Evolutionary conservation across 371 early-diverging fungal species (phyloP).

Genomic region (Mucor ambiguus): DNA sequence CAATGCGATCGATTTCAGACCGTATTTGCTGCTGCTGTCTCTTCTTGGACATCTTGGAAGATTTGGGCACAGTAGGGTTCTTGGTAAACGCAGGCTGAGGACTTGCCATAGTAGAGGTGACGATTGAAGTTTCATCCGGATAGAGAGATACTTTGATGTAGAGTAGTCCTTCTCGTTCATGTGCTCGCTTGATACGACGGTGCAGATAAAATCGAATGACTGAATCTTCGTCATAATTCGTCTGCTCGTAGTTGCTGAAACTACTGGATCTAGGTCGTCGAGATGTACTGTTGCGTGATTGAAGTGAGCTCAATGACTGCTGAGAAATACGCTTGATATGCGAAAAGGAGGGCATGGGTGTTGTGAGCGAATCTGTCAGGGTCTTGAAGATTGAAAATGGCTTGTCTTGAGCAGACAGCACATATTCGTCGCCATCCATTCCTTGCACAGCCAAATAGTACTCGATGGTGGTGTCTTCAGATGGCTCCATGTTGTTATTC

Average conservation of each 20-base stretch:
- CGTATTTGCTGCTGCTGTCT: slow-evolving; percentile 15
- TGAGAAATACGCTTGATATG: slow-evolving; percentile 37
- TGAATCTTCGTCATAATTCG: slow-evolving; percentile 44
- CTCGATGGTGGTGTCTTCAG: slow-evolving; percentile 41
- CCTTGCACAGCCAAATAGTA: slow-evolving; percentile 61
- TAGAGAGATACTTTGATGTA: slow-evolving; percentile 51
- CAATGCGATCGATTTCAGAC: slow-evolving; percentile 45
- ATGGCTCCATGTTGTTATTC: slow-evolving; percentile 17
- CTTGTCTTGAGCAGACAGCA: slow-evolving; percentile 57
- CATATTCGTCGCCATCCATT: slow-evolving; percentile 63
- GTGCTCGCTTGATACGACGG: slow-evolving; percentile 42
- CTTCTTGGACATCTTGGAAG: slow-evolving; percentile 19
- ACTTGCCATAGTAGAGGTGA: neutral
- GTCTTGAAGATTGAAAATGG: slow-evolving; percentile 62
- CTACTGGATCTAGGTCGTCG: slow-evolving; percentile 46
- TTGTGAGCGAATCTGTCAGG: slow-evolving; percentile 60
- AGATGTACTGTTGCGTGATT: slow-evolving; percentile 6
- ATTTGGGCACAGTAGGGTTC: slow-evolving; percentile 24
- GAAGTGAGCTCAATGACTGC: slow-evolving; percentile 15
- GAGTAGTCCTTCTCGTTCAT: slow-evolving; percentile 40
- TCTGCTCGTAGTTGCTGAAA: slow-evolving; percentile 48
- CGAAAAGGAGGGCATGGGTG: slow-evolving; percentile 55
- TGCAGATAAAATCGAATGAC: slow-evolving; percentile 51
- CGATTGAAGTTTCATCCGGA: slow-evolving; percentile 31
- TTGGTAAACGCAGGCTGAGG: slow-evolving; percentile 9